Evolutionary conservation across 2,329 filamentous ascomycete species (phyloP), one percentile per base, ranked within the genome.

Genomic region (Alternaria postmessia): DNA sequence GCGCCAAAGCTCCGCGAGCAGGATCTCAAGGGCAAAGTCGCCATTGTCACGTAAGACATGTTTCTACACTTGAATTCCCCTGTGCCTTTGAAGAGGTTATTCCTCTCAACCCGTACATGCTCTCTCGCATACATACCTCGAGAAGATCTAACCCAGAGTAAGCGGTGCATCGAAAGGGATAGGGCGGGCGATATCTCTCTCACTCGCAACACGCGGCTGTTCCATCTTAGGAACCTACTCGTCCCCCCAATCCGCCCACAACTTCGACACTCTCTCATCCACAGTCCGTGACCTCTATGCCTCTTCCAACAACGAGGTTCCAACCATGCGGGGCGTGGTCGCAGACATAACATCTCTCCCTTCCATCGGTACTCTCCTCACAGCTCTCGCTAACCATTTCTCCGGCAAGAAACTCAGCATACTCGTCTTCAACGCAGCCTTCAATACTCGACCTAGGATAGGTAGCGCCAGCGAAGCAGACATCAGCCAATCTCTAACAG

Each of bases 191-290:
- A 75, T 73, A 16, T 64, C 70, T 49, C 68, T 75, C 46, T 59
- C 71, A 22, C 71, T 76, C 34, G 63, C 72, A 14, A 66, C 63
- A 38, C 72, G 74, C 41, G 74, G 74, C 26, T 64, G 62, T 58
- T 73, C 71, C 34, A 64, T 76, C 54, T 54, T 76, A 18, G 73
- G 74, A 26, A 76, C 73, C 26, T 76, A 72, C 58, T 70, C 74
- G 5, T 65, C 69, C 30, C 53, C 61, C 3, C 12, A 66, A 46
- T 68, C 66, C 38, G 68, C 69, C 3, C 65, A 69, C 38, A 65
- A 66, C 53, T 68, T 75, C 62, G 70, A 74, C 44, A 64, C 62
- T 4, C 65, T 75, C 47, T 56, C 56, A 9, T 63, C 67, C 48
- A 71, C 66, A 9, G 36, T 74, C 20, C 41, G 42, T 16, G 38